Base-by-base conservation (phyloP, 495 filamentous ascomycete genomes). In the Cenococcum geophilum region DNA sequence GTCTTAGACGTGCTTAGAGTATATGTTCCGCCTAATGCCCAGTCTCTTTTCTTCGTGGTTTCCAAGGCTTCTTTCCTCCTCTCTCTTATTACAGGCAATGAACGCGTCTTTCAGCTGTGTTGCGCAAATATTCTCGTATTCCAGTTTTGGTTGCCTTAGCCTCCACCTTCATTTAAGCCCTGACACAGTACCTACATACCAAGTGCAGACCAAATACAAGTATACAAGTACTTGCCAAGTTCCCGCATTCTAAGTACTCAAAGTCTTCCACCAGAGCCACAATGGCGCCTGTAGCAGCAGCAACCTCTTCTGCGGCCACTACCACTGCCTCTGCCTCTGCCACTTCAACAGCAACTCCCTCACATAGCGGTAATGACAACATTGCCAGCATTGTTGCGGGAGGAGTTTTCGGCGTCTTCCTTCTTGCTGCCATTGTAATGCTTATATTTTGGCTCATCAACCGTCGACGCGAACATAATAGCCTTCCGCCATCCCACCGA, bases 231-330 rank as follows among this genome's bases (percentile, higher is more conserved):
- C 40, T 10, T 1, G 1, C 11, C 40, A 45, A 40, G 36, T 4
- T 10, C 40, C 40, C 4, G 18, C 40, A 18, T 45, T 45, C 40
- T 16, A 14, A 10, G 2, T 45, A 14, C 40, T 10, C 40, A 45
- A 45, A 45, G 40, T 16, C 49, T n/a, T 23, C 18, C 23, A 23
- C 49, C 27, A 27, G 6, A 23, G 5, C 8, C 23, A n/a, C 21
- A 52, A 52, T 52, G 49, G 49, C 49, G 21, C 49, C 49, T 23
- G 49, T 21, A 51, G 48, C 49, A 32, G 25, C 49, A 52, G 23
- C 49, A 52, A 52, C 49, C 25, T 52, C 49, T 25, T 52, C 49
- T 11, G 49, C 23, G 14, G 6, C 23, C 10, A 52, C 49, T 25
- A 25, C 49, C 8, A 52, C 49, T 6, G 21, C 22, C 25, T 51